phyloP scores from a whole-genome alignment of 2,329 filamentous ascomycete genomes.

The Neopestalotiopsis sp. region DNA sequence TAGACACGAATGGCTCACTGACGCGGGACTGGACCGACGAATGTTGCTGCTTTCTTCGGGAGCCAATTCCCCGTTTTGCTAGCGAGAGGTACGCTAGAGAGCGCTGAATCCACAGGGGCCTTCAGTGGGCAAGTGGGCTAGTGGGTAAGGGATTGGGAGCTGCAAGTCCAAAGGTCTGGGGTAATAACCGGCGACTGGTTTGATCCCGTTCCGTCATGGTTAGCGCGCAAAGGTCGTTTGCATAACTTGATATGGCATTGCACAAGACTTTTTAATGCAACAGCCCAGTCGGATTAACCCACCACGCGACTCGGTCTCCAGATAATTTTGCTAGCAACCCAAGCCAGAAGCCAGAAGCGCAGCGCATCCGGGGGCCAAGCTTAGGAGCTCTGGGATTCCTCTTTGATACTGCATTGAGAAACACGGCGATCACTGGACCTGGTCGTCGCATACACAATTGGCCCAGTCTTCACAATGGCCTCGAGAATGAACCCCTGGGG shows the following conservation, averaged over 20 bases:
- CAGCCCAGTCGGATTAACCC: constrained; percentile 17
- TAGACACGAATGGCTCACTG: neutral
- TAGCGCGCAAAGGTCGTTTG: neutral
- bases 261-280: neutral
- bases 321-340: constrained; percentile 19
- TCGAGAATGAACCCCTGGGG: constrained; percentile 38
- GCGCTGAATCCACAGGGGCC: neutral
- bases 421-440: constrained; percentile 1
- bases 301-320: constrained; percentile 19
- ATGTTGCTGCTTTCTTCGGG: constrained; percentile 2
- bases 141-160: neutral
- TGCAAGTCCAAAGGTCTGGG: constrained; percentile 1
- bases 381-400: constrained; percentile 12
- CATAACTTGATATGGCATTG: neutral
- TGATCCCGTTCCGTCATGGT: constrained; percentile 4
- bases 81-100: neutral
- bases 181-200: constrained; percentile 12
- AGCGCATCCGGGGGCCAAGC: constrained; percentile 2
- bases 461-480: constrained; percentile 30
- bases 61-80: neutral
- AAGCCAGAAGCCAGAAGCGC: neutral
- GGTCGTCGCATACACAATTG: neutral
- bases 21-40: neutral
- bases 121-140: neutral
- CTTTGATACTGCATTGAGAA: neutral